Conservation (phyloP, 352 stramenopile species). For the Phytopythium delawarense region DNA sequence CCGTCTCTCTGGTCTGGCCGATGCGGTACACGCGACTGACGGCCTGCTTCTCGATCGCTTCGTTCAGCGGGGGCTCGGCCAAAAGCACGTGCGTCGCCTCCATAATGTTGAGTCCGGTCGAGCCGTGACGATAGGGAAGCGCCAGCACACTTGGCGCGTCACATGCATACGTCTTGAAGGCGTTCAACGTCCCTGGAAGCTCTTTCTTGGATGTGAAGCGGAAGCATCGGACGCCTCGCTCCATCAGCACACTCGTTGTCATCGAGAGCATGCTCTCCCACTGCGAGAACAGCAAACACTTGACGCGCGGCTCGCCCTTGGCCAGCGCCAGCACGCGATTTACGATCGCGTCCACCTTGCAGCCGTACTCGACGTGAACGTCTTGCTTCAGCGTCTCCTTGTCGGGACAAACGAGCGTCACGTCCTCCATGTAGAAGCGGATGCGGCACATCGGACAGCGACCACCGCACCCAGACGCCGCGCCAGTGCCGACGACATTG, state of each 20-base stretch:
- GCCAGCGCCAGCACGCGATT: constrained; percentile 41
- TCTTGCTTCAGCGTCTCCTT: background rate
- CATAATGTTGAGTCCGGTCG: constrained; percentile 88
- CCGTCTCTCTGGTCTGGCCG: constrained; percentile 78
- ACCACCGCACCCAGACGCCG: background rate
- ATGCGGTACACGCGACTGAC: constrained; percentile 90
- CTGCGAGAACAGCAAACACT: constrained; percentile 90
- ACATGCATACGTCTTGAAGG: constrained; percentile 39
- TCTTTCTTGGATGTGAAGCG: constrained; percentile 49
- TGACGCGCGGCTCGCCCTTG: constrained; percentile 54
- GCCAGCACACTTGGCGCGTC: constrained; percentile 52
- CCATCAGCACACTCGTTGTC: constrained; percentile 15
- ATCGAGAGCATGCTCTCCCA: constrained; percentile 86
- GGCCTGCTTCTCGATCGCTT: constrained; percentile 80
- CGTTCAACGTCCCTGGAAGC: constrained; percentile 32
- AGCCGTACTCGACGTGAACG: constrained; percentile 30
- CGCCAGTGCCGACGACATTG: constrained; percentile 25
- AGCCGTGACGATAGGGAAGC: constrained; percentile 83
- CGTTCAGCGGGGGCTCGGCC: constrained; percentile 87
- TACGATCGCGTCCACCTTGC: constrained; percentile 69
- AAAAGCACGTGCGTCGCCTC: constrained; percentile 90
- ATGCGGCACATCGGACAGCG: background rate
- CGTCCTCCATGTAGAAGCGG: background rate
- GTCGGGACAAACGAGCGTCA: constrained; percentile 8
- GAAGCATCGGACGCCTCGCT: constrained; percentile 64